Base-by-base conservation (phyloP, 208 protist species). In the Leishmania major region DNA sequence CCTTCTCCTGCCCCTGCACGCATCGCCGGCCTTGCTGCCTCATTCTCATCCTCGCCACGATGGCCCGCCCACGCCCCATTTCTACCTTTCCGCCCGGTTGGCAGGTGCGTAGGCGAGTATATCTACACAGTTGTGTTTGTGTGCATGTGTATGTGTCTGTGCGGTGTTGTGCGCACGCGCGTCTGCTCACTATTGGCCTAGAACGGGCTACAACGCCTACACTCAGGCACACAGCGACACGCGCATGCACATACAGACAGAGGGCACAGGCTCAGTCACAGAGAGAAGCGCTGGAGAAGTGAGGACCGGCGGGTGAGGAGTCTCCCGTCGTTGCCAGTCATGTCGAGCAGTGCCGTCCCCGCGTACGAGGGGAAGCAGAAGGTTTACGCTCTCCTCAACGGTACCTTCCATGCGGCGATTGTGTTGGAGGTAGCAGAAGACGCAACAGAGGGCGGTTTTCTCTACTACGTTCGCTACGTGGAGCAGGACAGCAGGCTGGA, bases 401-500 rank as follows among this genome's bases (percentile, higher is more conserved):
- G 90, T 53, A 95, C 93, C 62, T 96, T 93, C 76, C 92, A 93
- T 75, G 85, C 90, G 40, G 95, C 93, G 37, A 90, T 95, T 43
- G 87, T 97, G 6, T 76, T 92, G 53, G 92, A 97, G 79, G 91
- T 97, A 19, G 88, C 88, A 8, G 76, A 87, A 64, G 92, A 96
- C 69, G 87, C 86, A 10, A 84, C 75, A 35, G 87, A 82, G 17
- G 87, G 88, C 51, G 84, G 88, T 53, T 89, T 84, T 72, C 73
- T 94, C 6, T 98, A 97, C 84, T 98, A 98, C 79, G 89, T 97
- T n/a, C 92, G 90, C 80, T 98, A 95, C 79, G 84, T 95, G 3
- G 94, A 98, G 73, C 94, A 97, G 82, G 94, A 98, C 81, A 95
- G 92, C 80, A 91, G 95, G 47, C 90, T 97, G 86, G 95, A 98